A percentile compares a stretch with the other conserved stretches of the same genome.
Conservation (phyloP, 345 rosid genomes). For the Linum usitatissimum region DNA sequence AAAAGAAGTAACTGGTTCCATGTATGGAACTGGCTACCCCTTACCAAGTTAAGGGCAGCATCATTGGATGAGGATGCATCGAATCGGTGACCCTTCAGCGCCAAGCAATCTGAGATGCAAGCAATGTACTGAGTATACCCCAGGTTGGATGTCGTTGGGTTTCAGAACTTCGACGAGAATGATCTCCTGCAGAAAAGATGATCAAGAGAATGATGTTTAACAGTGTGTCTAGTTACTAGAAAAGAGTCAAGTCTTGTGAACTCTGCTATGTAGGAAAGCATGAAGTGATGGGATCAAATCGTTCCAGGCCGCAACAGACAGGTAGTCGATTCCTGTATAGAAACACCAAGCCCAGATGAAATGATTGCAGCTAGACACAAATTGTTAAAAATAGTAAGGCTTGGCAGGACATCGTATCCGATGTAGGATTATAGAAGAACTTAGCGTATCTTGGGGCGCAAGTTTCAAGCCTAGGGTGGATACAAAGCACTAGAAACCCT, state of each 20-base stretch:
- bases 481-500: too few species aligned
- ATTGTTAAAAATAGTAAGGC: too few species aligned
- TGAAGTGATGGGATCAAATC: conserved; percentile 35
- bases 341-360: neutral
- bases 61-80: neutral
- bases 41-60: too few species aligned
- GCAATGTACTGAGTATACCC: neutral
- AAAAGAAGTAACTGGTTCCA: too few species aligned
- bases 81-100: neutral
- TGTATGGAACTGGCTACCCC: too few species aligned
- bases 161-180: neutral
- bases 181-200: neutral
- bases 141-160: neutral
- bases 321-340: conserved; percentile 58
- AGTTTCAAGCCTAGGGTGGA: too few species aligned
- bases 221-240: too few species aligned
- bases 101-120: neutral
- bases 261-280: conserved; percentile 24
- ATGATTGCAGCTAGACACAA: neutral
- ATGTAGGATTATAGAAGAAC: too few species aligned
- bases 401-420: too few species aligned
- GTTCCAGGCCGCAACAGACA: conserved; percentile 61
- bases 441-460: too few species aligned
- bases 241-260: too few species aligned
- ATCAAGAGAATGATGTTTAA: neutral